Percentiles rank a stretch among this genome's conserved stretches.
Evolutionary conservation across 805 yeast genomes (phyloP).

Genomic region (Metschnikowia reukaufii): DNA sequence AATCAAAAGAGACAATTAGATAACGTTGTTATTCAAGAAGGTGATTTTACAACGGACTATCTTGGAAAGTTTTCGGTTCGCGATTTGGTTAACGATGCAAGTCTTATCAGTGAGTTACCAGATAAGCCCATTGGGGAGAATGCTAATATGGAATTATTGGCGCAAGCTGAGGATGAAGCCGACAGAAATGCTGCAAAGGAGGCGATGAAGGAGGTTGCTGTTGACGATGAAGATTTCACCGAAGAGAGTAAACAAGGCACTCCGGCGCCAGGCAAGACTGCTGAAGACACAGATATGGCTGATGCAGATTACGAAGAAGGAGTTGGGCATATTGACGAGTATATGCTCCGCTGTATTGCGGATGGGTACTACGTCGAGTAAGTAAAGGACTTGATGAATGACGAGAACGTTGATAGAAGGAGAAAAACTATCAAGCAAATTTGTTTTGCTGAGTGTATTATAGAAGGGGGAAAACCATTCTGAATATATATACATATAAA

Average conservation of each 20-base stretch:
- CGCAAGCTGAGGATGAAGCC: slow-evolving; percentile 94
- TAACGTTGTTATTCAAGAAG: slow-evolving; percentile 94
- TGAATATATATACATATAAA: too few species aligned
- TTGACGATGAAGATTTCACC: slow-evolving; percentile 84
- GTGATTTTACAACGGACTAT: slow-evolving; percentile 97
- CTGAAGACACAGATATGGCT: slow-evolving; percentile 27
- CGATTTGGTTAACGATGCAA: slow-evolving; percentile 73
- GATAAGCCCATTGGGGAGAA: slow-evolving; percentile 42
- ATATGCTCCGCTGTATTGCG: slow-evolving; percentile 89
- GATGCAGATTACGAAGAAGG: slow-evolving; percentile 55
- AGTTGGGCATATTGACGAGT: slow-evolving; percentile 88
- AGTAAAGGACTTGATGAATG: background rate
- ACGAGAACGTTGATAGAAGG: too few species aligned
- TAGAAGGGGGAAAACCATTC: background rate
- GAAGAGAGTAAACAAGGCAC: slow-evolving; percentile 41
- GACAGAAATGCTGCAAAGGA: slow-evolving; percentile 85
- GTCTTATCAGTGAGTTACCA: slow-evolving; percentile 35
- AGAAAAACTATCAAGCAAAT: too few species aligned
- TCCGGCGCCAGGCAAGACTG: slow-evolving; percentile 32
- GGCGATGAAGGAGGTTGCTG: slow-evolving; percentile 81
- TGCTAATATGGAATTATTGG: slow-evolving; percentile 57
- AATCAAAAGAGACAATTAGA: slow-evolving; percentile 92
- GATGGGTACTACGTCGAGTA: slow-evolving; percentile 60
- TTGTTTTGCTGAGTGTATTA: too few species aligned
- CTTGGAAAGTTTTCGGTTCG: slow-evolving; percentile 83